Conservation (phyloP, 768 basidiomycete genomes). For the Russula ochroleuca region DNA sequence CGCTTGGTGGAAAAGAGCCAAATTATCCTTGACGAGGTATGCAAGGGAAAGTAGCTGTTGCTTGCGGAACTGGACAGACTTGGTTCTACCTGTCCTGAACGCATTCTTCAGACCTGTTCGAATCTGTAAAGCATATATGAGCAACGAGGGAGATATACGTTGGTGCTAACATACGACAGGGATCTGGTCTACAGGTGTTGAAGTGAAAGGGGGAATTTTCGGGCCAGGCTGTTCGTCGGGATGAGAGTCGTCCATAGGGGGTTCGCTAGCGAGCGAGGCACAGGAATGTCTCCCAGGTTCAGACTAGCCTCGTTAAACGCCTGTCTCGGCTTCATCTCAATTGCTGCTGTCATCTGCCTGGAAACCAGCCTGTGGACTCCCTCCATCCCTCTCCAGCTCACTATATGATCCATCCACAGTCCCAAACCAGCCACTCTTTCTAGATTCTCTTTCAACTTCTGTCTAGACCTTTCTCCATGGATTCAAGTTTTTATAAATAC, state of each 20-base stretch:
- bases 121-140: constrained; percentile 40
- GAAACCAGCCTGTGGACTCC: not conserved
- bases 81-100: constrained; percentile 63
- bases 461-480: constrained; percentile 3
- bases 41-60: constrained; percentile 71
- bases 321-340: not conserved
- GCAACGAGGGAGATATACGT: not conserved
- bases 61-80: constrained; percentile 63
- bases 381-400: not conserved
- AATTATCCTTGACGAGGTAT: constrained; percentile 72
- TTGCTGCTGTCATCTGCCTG: not conserved
- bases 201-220: constrained; percentile 9
- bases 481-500: constrained; percentile 31
- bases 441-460: not conserved
- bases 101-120: constrained; percentile 50
- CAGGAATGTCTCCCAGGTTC: not conserved
- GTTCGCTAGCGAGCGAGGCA: too few species aligned
- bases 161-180: constrained; percentile 24
- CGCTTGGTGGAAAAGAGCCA: constrained; percentile 53
- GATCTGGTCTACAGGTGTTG: constrained; percentile 31
- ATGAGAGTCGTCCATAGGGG: not conserved
- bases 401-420: not conserved
- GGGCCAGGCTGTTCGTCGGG: not conserved
- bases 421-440: constrained; percentile 2
- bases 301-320: not conserved